Evolutionary conservation across 768 basidiomycete genomes (phyloP).

Genomic region (Amyloporia xantha): DNA sequence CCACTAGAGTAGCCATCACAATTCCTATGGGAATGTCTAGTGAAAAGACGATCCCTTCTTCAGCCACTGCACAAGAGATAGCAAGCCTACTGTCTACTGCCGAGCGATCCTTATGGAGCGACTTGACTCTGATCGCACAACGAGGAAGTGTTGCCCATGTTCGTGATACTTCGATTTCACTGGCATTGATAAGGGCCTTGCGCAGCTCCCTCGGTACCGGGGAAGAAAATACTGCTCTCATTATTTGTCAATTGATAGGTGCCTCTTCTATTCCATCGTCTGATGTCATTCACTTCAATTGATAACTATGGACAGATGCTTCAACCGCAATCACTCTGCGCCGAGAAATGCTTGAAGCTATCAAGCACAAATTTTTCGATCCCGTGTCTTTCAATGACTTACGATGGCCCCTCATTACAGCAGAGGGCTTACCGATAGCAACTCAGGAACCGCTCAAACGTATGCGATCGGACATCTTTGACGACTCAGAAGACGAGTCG

Average conservation of each 20-base stretch:
- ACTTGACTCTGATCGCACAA: slow-evolving; percentile 46
- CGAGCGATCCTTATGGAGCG: slow-evolving; percentile 62
- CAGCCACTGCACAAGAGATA: slow-evolving; percentile 49
- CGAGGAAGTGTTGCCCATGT: slow-evolving; percentile 66
- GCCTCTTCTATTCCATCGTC: background rate
- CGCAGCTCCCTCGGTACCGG: slow-evolving; percentile 74
- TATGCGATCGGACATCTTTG: slow-evolving; percentile 6
- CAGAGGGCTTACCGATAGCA: slow-evolving; percentile 37
- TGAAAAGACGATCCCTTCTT: slow-evolving; percentile 30
- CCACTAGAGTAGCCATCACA: slow-evolving; percentile 55
- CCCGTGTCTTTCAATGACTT: slow-evolving; percentile 49
- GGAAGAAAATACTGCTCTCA: slow-evolving; percentile 11
- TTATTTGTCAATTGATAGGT: slow-evolving; percentile 47
- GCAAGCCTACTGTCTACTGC: slow-evolving; percentile 56
- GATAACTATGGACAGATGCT: slow-evolving; percentile 50
- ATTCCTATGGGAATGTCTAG: slow-evolving; percentile 73
- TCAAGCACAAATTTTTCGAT: slow-evolving; percentile 60
- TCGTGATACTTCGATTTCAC: slow-evolving; percentile 65
- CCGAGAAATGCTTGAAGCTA: slow-evolving; percentile 80
- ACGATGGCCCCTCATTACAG: slow-evolving; percentile 59
- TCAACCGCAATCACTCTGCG: slow-evolving; percentile 73
- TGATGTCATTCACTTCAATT: too few species aligned
- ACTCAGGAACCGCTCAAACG: slow-evolving; percentile 12
- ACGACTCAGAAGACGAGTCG: slow-evolving; percentile 25
- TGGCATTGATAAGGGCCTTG: slow-evolving; percentile 67